phyloP scores from a whole-genome alignment of 2,329 filamentous ascomycete genomes.

The Cladosporium velox region DNA sequence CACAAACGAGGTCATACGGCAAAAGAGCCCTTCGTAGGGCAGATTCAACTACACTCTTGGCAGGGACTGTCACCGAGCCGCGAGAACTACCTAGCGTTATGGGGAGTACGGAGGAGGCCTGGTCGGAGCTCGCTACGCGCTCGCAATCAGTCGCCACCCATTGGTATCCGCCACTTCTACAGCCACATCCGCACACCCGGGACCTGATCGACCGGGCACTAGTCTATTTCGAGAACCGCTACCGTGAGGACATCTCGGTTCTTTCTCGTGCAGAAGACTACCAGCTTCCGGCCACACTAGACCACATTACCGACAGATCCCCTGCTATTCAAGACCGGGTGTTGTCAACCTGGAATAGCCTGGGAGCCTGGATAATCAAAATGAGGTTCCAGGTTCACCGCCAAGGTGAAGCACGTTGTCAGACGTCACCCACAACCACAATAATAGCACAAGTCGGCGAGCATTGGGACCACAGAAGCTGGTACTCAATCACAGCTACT shows the following conservation, averaged over 20 bases:
- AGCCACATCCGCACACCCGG: slow-evolving; percentile 6
- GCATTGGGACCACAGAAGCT: background rate
- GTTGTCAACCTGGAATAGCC: background rate
- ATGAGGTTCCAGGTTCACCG: background rate
- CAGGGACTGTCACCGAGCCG: background rate
- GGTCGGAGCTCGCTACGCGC: background rate
- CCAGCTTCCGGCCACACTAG: background rate
- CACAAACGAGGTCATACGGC: background rate
- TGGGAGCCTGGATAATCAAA: background rate
- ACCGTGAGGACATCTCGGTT: background rate
- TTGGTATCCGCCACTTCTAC: background rate
- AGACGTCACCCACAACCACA: background rate
- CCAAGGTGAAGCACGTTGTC: background rate
- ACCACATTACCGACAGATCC: background rate
- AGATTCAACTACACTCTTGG: background rate
- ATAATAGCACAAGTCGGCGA: background rate
- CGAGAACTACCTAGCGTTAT: background rate
- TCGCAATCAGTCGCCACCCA: background rate
- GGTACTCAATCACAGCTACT: background rate
- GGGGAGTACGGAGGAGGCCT: background rate
- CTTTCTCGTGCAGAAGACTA: background rate
- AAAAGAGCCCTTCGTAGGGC: background rate
- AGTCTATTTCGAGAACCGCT: background rate
- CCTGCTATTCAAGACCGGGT: background rate
- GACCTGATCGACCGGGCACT: background rate